phyloP scores from a whole-genome alignment of 2,329 filamentous ascomycete species.

The Scedosporium minutisporum region DNA sequence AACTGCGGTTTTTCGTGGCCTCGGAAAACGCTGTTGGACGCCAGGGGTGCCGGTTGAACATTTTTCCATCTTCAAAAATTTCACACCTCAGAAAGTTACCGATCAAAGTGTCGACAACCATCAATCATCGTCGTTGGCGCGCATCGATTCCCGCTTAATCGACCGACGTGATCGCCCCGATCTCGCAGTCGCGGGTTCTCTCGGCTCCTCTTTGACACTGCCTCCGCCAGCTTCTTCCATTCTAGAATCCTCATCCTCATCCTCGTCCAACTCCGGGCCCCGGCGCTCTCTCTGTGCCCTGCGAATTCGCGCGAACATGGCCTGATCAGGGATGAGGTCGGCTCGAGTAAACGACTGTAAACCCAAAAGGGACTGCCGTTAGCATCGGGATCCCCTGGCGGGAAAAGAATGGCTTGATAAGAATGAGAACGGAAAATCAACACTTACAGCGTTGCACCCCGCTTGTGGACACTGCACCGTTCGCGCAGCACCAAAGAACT shows the following conservation, averaged over 20 bases:
- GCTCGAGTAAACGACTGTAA: not conserved
- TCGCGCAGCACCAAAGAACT: slow-evolving; percentile 35
- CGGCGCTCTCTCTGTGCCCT: not conserved
- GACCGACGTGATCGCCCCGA: not conserved
- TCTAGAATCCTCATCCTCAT: not conserved
- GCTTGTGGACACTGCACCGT: slow-evolving; percentile 51
- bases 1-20: not conserved
- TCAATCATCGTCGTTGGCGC: no score
- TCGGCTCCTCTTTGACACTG: not conserved
- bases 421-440: not conserved
- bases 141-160: not conserved
- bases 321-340: slow-evolving; percentile 3
- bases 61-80: no score
- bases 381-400: not conserved
- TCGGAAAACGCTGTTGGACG: not conserved
- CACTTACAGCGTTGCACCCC: slow-evolving; percentile 24
- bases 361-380: not conserved
- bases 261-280: not conserved
- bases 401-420: not conserved
- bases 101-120: no score
- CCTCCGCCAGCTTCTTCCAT: not conserved
- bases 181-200: not conserved
- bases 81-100: no score
- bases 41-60: not conserved
- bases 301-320: slow-evolving; percentile 2